Evolutionary conservation across 2,329 filamentous ascomycete genomes (phyloP), one percentile per base, ranked within the genome.

Genomic region (Onygena corvina): DNA sequence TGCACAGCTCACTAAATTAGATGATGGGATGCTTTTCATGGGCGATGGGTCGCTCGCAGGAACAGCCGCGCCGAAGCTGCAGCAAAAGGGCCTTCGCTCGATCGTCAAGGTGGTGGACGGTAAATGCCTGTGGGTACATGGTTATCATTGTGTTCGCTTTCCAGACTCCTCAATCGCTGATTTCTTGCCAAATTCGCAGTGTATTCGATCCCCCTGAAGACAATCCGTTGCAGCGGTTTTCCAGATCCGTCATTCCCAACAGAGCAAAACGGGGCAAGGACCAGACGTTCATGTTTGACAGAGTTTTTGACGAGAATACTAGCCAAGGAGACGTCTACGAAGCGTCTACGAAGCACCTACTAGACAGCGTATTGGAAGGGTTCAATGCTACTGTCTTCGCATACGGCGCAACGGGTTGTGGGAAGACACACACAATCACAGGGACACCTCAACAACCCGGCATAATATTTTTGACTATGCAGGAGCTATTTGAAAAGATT

Each of bases 311-410:
- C 74, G 89, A 96, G 52, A 94, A 90, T 63, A 86, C 86, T 14
- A 82, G 83, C 4, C 92, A 98, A 61, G 83, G 79, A 51, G 92
- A 98, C 61, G 86, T 98, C 1, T 98, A 96, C 72, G 92, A 96
- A 66, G 77, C 86, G 11, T 96, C 92, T 0, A 94, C 90, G 1
- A 85, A 83, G 65, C 79, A 73, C 50, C 77, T 98, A n/a, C 77
- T 98, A 53, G 90, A 96, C 64, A 95, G 84, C 63, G 89, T 98
- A 12, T 75, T 98, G 51, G 89, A 98, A 58, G 92, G 92, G 56
- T 98, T 95, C 74, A 98, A 98, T 72, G 92, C 92, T 44, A 98
- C 92, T 0, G 92, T 98, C 3, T 98, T 98, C 64, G 92, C 92
- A 46, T 98, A 98, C 66, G 92, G 92, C 58, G 92, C 92, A 33